phyloP scores from a whole-genome alignment of 2,329 filamentous ascomycete species.

The Dothideomycetes sp. region DNA sequence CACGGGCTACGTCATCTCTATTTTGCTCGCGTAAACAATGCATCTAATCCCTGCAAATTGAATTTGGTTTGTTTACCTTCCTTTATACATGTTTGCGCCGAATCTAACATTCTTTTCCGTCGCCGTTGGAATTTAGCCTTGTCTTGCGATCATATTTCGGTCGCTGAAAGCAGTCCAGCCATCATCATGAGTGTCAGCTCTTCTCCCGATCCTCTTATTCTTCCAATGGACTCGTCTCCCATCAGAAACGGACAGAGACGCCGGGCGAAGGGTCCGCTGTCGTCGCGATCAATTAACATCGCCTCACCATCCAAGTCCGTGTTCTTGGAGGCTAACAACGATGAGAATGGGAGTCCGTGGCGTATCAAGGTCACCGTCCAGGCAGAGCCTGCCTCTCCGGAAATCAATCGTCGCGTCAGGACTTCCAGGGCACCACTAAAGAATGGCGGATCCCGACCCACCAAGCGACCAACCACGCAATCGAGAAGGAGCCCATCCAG shows the following conservation, averaged over 20 bases:
- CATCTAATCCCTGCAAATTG: neutral
- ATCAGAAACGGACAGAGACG: conserved; percentile 3
- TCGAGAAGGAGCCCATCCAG: neutral
- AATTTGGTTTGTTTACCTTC: no score
- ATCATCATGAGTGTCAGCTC: conserved; percentile 5
- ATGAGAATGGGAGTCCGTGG: conserved; percentile 32
- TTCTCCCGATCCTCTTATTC: conserved; percentile 23
- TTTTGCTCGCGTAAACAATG: neutral
- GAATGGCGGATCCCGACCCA: conserved; percentile 12
- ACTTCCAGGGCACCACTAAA: conserved; percentile 30
- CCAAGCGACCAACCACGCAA: neutral
- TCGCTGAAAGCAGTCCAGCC: neutral
- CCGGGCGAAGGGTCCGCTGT: conserved; percentile 10
- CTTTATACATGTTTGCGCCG: neutral
- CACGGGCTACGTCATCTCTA: neutral
- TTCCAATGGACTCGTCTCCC: conserved; percentile 20
- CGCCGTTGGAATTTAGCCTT: neutral
- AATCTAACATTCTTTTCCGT: neutral
- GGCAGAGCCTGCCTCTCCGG: conserved; percentile 24
- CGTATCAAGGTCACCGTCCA: conserved; percentile 40
- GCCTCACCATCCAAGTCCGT: conserved; percentile 34
- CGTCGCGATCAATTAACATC: conserved; percentile 15
- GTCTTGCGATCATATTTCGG: neutral
- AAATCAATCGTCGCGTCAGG: conserved; percentile 3
- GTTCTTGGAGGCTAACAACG: conserved; percentile 29